Evolutionary conservation across 257 asterid species (phyloP), one percentile per base, ranked within the genome.

Genomic region (Avicennia marina): DNA sequence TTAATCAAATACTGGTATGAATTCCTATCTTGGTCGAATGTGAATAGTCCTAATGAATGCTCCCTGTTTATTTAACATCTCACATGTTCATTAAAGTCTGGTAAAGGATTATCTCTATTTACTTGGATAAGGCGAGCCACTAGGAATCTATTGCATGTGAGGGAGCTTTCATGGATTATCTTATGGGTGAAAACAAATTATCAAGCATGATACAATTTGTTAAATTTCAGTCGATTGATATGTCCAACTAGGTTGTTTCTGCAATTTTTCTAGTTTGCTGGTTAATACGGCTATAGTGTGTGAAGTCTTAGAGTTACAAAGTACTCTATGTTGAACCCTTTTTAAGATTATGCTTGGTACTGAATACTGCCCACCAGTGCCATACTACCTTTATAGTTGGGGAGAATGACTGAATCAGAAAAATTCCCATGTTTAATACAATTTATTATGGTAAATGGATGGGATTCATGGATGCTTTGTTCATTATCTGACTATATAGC

Each of bases 1-100:
- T 78, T 86, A 67, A 93, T 93, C 77, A 93, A 93, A 71, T 93
- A 93, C 86, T 93, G 99, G 99, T 85, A 75, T n/a, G 77, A 15
- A 44, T 58, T 72, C 63, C 26, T 10, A 53, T 68, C 56, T 59
- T 73, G 57, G 45, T 47, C 49, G 39, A 20, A 39, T 17, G 2
- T 41, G 47, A 55, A 40, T 25, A 24, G 25, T 71, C n/a, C 11
- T 58, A 32, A 15, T 54, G 63, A 4, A 29, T 29, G 34, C 8
- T 29, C 4, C 8, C 40, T 32, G n/a, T 22, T 45, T 51, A 40
- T 59, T 19, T 68, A 20, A 25, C 29, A 16, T 7, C 32, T 31
- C 39, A 2, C 31, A 29, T 56, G 45, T 51, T 57, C 36, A 11
- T 20, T 6, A 4, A 17, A 6, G 15, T 24, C 20, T 5, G 32